phyloP scores from a whole-genome alignment of 345 rosid species.

The Hibiscus syriacus region DNA sequence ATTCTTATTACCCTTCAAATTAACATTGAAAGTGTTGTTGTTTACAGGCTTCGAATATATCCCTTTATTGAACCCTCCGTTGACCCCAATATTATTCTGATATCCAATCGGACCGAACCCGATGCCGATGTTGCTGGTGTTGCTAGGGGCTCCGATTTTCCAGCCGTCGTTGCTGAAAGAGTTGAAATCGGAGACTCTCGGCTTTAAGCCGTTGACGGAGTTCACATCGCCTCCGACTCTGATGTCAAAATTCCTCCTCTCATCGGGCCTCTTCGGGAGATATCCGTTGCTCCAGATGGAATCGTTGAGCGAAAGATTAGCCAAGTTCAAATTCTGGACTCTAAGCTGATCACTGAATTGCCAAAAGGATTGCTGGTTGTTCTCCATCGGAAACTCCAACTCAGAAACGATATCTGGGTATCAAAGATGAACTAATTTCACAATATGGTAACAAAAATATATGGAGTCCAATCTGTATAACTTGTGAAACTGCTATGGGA shows the following conservation, averaged over 20 bases:
- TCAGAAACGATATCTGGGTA: slow-evolving; percentile 11
- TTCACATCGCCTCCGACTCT: slow-evolving; percentile 42
- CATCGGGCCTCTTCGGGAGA: slow-evolving; percentile 48
- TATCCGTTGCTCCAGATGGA: slow-evolving; percentile 80
- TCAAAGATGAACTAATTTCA: neutral
- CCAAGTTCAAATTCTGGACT: slow-evolving; percentile 49
- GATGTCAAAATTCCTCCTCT: slow-evolving; percentile 69
- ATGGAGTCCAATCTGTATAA: neutral
- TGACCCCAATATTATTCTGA: slow-evolving; percentile 33
- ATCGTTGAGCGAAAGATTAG: slow-evolving; percentile 75
- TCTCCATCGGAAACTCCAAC: slow-evolving; percentile 45
- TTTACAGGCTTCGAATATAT: slow-evolving; percentile 36
- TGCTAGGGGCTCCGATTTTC: slow-evolving; percentile 33
- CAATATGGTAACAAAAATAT: neutral
- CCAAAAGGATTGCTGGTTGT: slow-evolving; percentile 82
- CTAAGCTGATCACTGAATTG: slow-evolving; percentile 97
- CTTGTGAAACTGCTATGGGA: neutral
- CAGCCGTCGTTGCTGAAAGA: slow-evolving; percentile 35
- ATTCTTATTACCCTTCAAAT: slow-evolving; percentile 39
- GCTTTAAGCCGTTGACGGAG: slow-evolving; percentile 24
- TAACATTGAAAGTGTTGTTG: slow-evolving; percentile 28
- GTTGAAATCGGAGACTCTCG: slow-evolving; percentile 39
- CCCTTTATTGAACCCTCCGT: slow-evolving; percentile 88
- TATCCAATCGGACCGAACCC: slow-evolving; percentile 24
- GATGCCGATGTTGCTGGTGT: neutral